These are phyloP conservation scores for Phylloboletellus chloephorus DNA, from an alignment of 1,284 basidiomycete species.

Conservation along the genomic window DNA sequence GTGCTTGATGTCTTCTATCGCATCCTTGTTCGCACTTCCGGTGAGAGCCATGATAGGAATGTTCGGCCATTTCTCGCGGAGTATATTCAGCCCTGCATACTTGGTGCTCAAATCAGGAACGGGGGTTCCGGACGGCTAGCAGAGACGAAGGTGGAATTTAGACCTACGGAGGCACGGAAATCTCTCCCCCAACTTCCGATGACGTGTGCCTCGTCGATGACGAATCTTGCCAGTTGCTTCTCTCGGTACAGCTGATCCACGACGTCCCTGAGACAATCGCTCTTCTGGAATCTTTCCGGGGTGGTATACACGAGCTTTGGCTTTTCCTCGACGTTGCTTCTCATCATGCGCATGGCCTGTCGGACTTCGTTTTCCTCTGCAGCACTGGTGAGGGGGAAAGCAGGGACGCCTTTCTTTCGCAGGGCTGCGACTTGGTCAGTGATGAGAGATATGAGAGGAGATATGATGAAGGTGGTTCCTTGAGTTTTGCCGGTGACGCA, in stretches of 20 bases:
- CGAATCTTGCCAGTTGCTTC: slow-evolving; percentile 77
- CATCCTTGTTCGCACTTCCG: slow-evolving; percentile 82
- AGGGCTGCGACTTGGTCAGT: slow-evolving; percentile 82
- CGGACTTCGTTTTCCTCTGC: slow-evolving; percentile 49
- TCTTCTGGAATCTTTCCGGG: slow-evolving; percentile 81
- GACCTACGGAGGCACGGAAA: slow-evolving; percentile 70
- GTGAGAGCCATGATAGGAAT: slow-evolving; percentile 96
- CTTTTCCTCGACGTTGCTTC: slow-evolving; percentile 37
- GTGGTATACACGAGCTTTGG: slow-evolving; percentile 85
- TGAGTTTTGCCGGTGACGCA: slow-evolving; percentile 66
- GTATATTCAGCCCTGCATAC: slow-evolving; percentile 64
- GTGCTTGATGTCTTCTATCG: slow-evolving; percentile 74
- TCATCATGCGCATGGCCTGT: slow-evolving; percentile 37
- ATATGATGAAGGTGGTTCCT: slow-evolving; percentile 89
- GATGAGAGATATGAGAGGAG: slow-evolving; percentile 88
- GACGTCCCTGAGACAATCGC: slow-evolving; percentile 50
- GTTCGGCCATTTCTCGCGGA: slow-evolving; percentile 69
- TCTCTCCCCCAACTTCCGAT: slow-evolving; percentile 84
- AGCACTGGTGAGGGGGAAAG: slow-evolving; percentile 49
- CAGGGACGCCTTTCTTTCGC: slow-evolving; percentile 62
- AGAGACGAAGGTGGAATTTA: background rate
- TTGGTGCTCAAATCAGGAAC: slow-evolving; percentile 28
- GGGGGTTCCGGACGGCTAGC: background rate
- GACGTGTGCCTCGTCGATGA: slow-evolving; percentile 96
- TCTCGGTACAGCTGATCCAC: slow-evolving; percentile 54